A percentile compares a stretch with the other conserved stretches of the same genome.
Conservation (phyloP, 495 filamentous ascomycete genomes). For the Xylona heveae region DNA sequence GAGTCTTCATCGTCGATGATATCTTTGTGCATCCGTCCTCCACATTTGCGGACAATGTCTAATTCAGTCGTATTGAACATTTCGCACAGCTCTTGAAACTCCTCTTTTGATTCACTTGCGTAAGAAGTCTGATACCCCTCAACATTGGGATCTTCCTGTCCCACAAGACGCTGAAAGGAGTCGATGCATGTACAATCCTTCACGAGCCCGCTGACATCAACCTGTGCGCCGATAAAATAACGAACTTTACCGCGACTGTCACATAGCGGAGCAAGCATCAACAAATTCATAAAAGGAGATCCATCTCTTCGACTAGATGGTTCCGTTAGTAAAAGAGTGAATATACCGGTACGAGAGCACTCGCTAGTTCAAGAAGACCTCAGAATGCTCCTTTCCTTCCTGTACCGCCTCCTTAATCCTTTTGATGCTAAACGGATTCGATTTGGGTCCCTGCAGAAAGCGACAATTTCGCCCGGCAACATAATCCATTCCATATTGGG, state of each 20-base stretch:
- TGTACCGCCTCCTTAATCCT: slow-evolving; percentile 33
- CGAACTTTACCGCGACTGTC: slow-evolving; percentile 34
- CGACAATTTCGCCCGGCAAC: slow-evolving; percentile 38
- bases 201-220: slow-evolving; percentile 36
- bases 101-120: no score
- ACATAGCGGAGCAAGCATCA: slow-evolving; percentile 38
- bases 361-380: slow-evolving; percentile 49
- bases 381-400: slow-evolving; percentile 38
- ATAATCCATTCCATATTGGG: slow-evolving; percentile 37
- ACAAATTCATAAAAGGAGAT: slow-evolving; percentile 46
- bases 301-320: slow-evolving; percentile 31
- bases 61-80: slow-evolving; percentile 41
- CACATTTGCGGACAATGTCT: slow-evolving; percentile 29
- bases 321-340: neutral
- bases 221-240: slow-evolving; percentile 41
- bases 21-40: slow-evolving; percentile 32
- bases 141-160: slow-evolving; percentile 12
- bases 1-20: slow-evolving; percentile 21
- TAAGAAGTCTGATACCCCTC: no score
- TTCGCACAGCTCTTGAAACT: slow-evolving; percentile 35
- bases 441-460: slow-evolving; percentile 40
- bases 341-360: slow-evolving; percentile 6
- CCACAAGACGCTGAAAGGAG: slow-evolving; percentile 25
- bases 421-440: slow-evolving; percentile 24
- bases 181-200: slow-evolving; percentile 35